Evolutionary conservation across 2,329 filamentous ascomycete genomes (phyloP), one percentile per base, ranked within the genome.

Genomic region (Fusarium hainanense): DNA sequence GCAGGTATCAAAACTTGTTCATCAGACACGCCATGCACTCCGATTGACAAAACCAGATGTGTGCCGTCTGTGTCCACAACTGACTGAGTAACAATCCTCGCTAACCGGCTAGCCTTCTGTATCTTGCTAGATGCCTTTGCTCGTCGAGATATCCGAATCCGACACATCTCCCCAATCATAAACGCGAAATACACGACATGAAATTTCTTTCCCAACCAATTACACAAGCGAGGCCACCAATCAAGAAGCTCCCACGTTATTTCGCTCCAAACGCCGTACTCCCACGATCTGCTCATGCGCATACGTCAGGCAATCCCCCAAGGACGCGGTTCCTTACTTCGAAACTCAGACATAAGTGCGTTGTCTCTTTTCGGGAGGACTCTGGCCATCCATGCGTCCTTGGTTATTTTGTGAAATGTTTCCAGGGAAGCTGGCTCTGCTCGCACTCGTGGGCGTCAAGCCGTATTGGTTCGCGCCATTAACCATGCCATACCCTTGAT

Each of bases 331-430:
- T 58, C 32, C 27, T 12, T 32, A 41, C 16, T 52, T 48, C 25
- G 25, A 28, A 34, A 27, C 51, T 74, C 52, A 75, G 18, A 54
- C 73, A 63, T 75, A 75, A 25, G 74, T 75, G 12, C 86, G 80
- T 71, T 87, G 86, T 51, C 86, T 80, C 76, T 88, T 88, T 72
- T 87, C 86, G 64, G 81, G 80, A 3, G 80, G 80, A 68, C 83
- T 83, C 73, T 83, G 82, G 30, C 77, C 76, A 43, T 81, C 80
- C 43, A 81, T 78, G 60, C 70, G 77, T 49, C 68, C 77, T 21
- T 74, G 71, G 43, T 51, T 72, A 12, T 58, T 48, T 57, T 68
- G 74, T 21, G 74, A 75, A 20, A 75, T 72, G 7, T 68, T 66
- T 18, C 62, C 62, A 18, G 74, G 64, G 44, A 76, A 77, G 37